These are phyloP conservation scores for Alnus glutinosa DNA, from an alignment of 306 rosid genomes.

Conservation along the genomic window DNA sequence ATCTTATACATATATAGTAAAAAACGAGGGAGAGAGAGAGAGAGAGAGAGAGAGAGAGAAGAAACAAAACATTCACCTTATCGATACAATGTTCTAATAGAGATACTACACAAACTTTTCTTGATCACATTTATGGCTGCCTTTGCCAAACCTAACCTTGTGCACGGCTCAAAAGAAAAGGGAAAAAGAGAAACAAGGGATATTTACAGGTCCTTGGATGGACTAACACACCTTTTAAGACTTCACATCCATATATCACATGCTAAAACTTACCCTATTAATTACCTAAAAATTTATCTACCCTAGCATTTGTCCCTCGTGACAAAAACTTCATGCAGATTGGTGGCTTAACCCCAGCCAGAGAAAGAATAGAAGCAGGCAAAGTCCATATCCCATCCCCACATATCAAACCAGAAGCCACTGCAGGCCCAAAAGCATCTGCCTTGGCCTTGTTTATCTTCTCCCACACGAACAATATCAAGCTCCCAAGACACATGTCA, in stretches of 20 bases:
- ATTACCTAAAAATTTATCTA: not conserved
- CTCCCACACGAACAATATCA: conserved; percentile 7
- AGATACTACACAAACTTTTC: no score
- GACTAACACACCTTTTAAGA: not conserved
- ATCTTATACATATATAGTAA: no score
- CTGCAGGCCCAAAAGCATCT: conserved; percentile 9
- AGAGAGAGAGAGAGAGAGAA: no score
- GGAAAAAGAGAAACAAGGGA: not conserved
- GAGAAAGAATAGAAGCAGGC: conserved; percentile 13
- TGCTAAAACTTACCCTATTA: not conserved
- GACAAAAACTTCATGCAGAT: conserved; percentile 21
- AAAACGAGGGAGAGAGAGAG: no score
- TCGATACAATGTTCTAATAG: no score
- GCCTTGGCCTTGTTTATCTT: not conserved
- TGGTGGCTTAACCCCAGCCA: conserved; percentile 17
- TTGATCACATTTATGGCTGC: no score
- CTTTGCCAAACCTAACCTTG: no score
- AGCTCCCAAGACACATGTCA: conserved; percentile 19
- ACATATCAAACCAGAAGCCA: conserved; percentile 21
- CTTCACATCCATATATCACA: not conserved
- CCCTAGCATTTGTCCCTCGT: not conserved
- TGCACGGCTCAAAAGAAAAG: not conserved
- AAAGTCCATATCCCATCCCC: conserved; percentile 17
- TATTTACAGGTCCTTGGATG: not conserved
- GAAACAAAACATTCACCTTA: no score